Evolutionary conservation across 2,329 filamentous ascomycete species (phyloP).

Genomic region (Colletotrichum somersetense): DNA sequence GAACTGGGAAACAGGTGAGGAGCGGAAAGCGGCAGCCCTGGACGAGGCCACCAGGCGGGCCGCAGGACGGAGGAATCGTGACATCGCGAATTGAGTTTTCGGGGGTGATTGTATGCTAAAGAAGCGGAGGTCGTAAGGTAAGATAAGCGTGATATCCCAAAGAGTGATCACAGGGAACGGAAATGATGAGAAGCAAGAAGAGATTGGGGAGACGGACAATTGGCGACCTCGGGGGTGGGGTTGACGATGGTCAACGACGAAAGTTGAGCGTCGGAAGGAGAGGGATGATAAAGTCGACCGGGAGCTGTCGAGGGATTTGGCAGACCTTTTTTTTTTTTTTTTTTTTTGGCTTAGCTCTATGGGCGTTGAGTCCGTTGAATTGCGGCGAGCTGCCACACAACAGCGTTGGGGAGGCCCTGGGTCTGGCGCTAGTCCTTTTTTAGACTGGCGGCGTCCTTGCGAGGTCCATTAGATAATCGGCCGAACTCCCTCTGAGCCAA

Average conservation of each 20-base stretch:
- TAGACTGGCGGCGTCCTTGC: neutral
- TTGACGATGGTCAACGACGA: slow-evolving; percentile 41
- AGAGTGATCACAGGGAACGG: neutral
- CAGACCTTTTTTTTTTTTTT: slow-evolving; percentile 17
- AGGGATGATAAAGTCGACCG: slow-evolving; percentile 36
- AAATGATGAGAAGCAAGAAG: neutral
- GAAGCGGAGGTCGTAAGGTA: slow-evolving; percentile 26
- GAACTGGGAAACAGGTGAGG: slow-evolving; percentile 54
- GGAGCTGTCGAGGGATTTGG: slow-evolving; percentile 44
- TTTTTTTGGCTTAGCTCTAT: slow-evolving; percentile 43
- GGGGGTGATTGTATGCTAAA: slow-evolving; percentile 10
- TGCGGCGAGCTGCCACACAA: slow-evolving; percentile 42
- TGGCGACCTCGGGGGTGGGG: slow-evolving; percentile 29
- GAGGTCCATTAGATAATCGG: slow-evolving; percentile 31
- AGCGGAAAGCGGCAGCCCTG: slow-evolving; percentile 52
- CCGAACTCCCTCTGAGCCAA: slow-evolving; percentile 2
- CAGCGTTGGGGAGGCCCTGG: slow-evolving; percentile 42
- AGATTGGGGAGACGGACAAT: slow-evolving; percentile 2
- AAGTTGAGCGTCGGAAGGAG: slow-evolving; percentile 38
- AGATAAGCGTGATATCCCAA: slow-evolving; percentile 16
- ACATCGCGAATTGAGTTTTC: slow-evolving; percentile 54
- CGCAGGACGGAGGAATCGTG: slow-evolving; percentile 65
- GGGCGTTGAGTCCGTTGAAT: slow-evolving; percentile 44
- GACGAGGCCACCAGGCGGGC: slow-evolving; percentile 62
- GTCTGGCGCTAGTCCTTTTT: slow-evolving; percentile 12